Percentiles rank a stretch among this genome's conserved stretches.
These are phyloP conservation scores for Debaryomyces psychrophilus DNA, from an alignment of 1,139 yeast genomes.

Conservation along the genomic window DNA sequence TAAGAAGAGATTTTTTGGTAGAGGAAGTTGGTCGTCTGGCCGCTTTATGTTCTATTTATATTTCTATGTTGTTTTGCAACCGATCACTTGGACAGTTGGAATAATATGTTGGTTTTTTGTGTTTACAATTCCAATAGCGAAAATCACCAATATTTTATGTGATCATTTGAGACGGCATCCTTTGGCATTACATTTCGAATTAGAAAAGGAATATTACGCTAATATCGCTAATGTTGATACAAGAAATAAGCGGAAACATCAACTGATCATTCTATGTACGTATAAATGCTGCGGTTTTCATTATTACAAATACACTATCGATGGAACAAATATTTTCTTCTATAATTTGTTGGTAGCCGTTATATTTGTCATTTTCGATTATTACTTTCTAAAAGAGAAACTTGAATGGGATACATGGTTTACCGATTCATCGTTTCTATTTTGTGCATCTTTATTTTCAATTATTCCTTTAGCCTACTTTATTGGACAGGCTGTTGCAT, in stretches of 20 bases:
- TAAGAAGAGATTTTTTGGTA: conserved; percentile 75
- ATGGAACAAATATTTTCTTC: conserved; percentile 92
- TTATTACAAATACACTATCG: conserved; percentile 93
- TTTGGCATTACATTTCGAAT: conserved; percentile 72
- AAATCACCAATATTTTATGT: conserved; percentile 58
- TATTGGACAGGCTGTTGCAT: conserved; percentile 98
- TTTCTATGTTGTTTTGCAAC: conserved; percentile 72
- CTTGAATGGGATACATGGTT: conserved; percentile 52
- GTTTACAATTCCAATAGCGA: conserved; percentile 93
- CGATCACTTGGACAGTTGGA: conserved; percentile 60
- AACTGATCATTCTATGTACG: conserved; percentile 69
- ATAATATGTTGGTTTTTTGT: conserved; percentile 78
- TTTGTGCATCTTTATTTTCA: conserved; percentile 75
- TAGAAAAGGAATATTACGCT: conserved; percentile 55
- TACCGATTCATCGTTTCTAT: conserved; percentile 66
- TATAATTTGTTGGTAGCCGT: conserved; percentile 83
- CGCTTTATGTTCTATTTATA: conserved; percentile 75
- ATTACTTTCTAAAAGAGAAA: conserved; percentile 59
- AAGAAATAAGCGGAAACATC: conserved; percentile 33
- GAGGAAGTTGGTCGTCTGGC: conserved; percentile 92
- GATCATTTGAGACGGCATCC: conserved; percentile 90
- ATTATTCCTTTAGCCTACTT: conserved; percentile 94
- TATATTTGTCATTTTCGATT: conserved; percentile 80
- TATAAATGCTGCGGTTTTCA: conserved; percentile 90
- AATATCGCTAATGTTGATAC: conserved; percentile 20